These are phyloP conservation scores for Dactylorhiza incarnata DNA, from an alignment of 106 monocot species.

Conservation along the genomic window DNA sequence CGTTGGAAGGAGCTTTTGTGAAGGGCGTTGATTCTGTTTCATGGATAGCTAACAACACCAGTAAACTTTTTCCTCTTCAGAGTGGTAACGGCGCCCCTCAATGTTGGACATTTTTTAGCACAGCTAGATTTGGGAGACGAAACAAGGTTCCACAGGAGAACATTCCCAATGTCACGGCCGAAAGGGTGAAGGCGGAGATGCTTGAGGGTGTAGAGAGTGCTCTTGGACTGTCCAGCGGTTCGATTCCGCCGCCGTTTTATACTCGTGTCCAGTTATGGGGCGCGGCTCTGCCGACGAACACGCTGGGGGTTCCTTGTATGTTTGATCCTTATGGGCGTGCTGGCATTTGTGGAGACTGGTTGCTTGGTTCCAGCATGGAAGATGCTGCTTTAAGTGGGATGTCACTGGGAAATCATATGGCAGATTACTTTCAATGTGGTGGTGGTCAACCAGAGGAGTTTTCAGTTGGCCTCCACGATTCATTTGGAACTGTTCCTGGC, in stretches of 20 bases:
- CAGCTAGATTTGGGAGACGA: constrained; percentile 64
- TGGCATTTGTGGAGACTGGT: constrained; percentile 99
- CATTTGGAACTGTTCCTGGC: constrained; percentile 33
- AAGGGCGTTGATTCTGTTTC: constrained; percentile 70
- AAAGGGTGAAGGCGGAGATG: constrained; percentile 79
- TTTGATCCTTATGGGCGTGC: constrained; percentile 89
- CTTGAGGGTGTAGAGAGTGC: constrained; percentile 75
- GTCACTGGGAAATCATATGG: constrained; percentile 77
- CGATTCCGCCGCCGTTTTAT: constrained; percentile 60
- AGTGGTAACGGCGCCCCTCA: constrained; percentile 29
- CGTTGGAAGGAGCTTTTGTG: constrained; percentile 91
- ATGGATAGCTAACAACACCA: constrained; percentile 92
- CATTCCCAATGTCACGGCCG: constrained; percentile 69
- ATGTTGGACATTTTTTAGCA: constrained; percentile 94
- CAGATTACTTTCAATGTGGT: constrained; percentile 53
- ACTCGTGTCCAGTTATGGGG: constrained; percentile 88
- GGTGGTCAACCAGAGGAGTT: constrained; percentile 40
- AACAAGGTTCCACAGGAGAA: constrained; percentile 98
- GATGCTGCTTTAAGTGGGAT: constrained; percentile 86
- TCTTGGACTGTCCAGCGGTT: constrained; percentile 66
- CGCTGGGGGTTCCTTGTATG: constrained; percentile 63
- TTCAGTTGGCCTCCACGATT: constrained; percentile 54
- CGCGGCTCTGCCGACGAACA: constrained; percentile 81
- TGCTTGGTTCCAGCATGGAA: constrained; percentile 88
- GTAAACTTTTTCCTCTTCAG: constrained; percentile 44